phyloP scores from a whole-genome alignment of 495 filamentous ascomycete genomes.

The Tuber umbilicatum region DNA sequence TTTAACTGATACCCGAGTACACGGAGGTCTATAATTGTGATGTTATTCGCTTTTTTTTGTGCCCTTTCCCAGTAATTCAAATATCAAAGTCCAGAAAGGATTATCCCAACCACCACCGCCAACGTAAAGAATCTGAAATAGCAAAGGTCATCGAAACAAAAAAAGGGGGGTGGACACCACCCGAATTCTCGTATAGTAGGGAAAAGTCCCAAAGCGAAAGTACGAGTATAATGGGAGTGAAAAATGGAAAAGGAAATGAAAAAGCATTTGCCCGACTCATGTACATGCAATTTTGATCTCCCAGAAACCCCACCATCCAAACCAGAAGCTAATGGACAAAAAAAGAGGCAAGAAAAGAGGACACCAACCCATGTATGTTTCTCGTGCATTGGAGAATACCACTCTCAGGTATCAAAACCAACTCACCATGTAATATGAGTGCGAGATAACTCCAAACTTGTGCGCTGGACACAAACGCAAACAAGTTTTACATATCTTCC shows the following conservation, averaged over 20 bases:
- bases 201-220: neutral
- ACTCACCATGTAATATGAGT: constrained; percentile 13
- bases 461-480: neutral
- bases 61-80: neutral
- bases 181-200: neutral
- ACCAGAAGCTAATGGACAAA: constrained; percentile 17
- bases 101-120: neutral
- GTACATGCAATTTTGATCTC: neutral
- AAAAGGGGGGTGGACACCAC: neutral
- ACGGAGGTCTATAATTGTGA: constrained; percentile 2
- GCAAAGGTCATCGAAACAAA: neutral
- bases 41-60: neutral
- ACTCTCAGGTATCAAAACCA: constrained; percentile 13
- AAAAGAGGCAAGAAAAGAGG: constrained; percentile 17
- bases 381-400: neutral
- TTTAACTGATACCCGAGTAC: neutral
- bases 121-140: neutral
- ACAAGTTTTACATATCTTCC: constrained; percentile 15
- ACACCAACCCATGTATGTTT: constrained; percentile 12
- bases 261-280: neutral
- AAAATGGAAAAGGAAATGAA: neutral
- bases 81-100: neutral
- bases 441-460: constrained; percentile 17
- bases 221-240: neutral
- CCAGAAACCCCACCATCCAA: constrained; percentile 15